Evolutionary conservation across 805 yeast genomes (phyloP).

Genomic region (Saccharomycopsis sp.): DNA sequence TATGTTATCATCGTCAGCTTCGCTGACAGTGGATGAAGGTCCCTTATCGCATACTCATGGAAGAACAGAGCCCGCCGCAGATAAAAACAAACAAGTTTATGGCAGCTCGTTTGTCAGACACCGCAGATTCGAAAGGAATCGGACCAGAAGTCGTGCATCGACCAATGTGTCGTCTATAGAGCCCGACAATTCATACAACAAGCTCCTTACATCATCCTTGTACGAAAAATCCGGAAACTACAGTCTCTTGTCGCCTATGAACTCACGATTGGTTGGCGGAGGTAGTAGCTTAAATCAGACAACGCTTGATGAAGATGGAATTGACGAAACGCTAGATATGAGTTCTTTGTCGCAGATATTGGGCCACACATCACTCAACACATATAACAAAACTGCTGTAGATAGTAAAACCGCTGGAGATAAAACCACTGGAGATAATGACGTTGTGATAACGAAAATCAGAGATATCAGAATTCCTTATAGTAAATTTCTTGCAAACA

Average conservation of each 20-base stretch:
- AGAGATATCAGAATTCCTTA: neutral
- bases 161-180: neutral
- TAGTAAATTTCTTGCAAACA: neutral
- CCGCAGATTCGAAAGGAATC: neutral
- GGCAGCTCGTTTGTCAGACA: conserved; percentile 1
- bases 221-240: neutral
- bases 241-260: neutral
- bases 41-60: too few species aligned
- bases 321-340: neutral
- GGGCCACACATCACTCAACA: neutral
- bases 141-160: neutral
- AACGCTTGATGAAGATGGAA: neutral
- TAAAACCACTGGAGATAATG: conserved; percentile 2
- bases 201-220: neutral
- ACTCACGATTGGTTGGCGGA: neutral
- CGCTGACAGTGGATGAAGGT: neutral
- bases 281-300: neutral
- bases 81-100: neutral
- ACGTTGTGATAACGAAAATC: conserved; percentile 8
- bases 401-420: neutral
- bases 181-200: neutral
- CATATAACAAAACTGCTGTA: neutral
- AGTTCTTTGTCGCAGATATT: neutral
- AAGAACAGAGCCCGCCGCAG: too few species aligned
- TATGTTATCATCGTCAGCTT: conserved; percentile 1